Percentiles rank a stretch among this genome's conserved stretches.
phyloP scores from a whole-genome alignment of 2,329 filamentous ascomycete species.

The Colletotrichum agaves region DNA sequence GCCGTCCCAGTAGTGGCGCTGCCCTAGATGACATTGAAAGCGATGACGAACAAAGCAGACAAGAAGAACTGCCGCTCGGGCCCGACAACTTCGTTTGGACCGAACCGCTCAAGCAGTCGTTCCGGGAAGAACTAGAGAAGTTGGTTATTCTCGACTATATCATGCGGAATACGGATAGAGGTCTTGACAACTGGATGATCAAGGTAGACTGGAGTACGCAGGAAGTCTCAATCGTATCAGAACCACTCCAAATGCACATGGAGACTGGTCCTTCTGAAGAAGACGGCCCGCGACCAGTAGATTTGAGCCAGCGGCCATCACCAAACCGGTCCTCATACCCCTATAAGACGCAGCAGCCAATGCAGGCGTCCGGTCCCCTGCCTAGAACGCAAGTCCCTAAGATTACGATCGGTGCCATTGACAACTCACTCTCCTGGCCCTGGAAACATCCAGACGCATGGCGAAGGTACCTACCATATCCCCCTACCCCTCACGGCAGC shows the following conservation, averaged over 20 bases:
- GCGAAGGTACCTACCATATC: conserved; percentile 59
- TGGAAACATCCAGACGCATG: conserved; percentile 98
- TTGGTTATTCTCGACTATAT: conserved; percentile 98
- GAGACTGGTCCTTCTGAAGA: conserved; percentile 59
- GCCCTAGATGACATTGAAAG: conserved; percentile 59
- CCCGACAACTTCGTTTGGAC: conserved; percentile 83
- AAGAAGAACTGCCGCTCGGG: conserved; percentile 51
- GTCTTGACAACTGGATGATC: conserved; percentile 99
- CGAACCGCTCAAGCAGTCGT: conserved; percentile 86
- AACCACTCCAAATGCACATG: conserved; percentile 77
- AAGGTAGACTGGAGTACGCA: conserved; percentile 89
- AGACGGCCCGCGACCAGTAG: conserved; percentile 70
- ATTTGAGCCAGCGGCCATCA: conserved; percentile 57
- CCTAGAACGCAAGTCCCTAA: conserved; percentile 61
- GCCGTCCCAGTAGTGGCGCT: conserved; percentile 34
- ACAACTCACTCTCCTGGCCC: conserved; percentile 98
- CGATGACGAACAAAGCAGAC: conserved; percentile 58
- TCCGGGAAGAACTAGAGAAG: conserved; percentile 95
- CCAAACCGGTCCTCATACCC: conserved; percentile 64
- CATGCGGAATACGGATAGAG: conserved; percentile 98
- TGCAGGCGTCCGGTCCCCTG: conserved; percentile 75
- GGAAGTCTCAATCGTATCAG: conserved; percentile 85
- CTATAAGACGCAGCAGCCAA: conserved; percentile 83
- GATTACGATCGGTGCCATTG: conserved; percentile 90
- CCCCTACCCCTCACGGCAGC: neutral